phyloP scores from a whole-genome alignment of 371 early-diverging fungal genomes.

The Nematocida displodere region DNA sequence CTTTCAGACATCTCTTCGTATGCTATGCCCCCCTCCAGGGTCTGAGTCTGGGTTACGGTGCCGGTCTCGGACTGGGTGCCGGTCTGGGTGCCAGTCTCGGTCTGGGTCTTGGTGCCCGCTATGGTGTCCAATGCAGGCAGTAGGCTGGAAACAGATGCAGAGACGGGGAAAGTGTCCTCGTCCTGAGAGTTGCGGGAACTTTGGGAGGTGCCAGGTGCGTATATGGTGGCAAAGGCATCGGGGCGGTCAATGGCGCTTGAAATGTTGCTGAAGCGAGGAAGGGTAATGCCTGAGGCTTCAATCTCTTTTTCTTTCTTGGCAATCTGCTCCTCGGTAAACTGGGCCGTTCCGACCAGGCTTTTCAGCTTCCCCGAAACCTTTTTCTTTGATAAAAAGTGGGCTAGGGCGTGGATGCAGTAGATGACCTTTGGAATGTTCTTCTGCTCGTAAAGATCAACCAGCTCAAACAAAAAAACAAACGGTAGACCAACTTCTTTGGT shows the following conservation, averaged over 20 bases:
- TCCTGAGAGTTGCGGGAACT: too few species aligned
- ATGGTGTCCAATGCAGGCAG: neutral
- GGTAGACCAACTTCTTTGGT: conserved; percentile 76
- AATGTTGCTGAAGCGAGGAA: conserved; percentile 58
- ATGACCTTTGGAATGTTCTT: conserved; percentile 98
- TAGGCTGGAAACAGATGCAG: neutral
- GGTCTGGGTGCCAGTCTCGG: neutral
- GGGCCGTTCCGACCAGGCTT: conserved; percentile 42
- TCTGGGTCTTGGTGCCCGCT: neutral
- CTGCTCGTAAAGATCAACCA: conserved; percentile 92
- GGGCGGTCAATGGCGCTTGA: neutral
- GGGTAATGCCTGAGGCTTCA: conserved; percentile 42
- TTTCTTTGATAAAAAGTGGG: conserved; percentile 66
- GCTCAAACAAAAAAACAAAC: conserved; percentile 84
- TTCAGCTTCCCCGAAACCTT: conserved; percentile 52
- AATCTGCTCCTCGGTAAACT: conserved; percentile 58
- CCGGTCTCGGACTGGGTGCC: neutral
- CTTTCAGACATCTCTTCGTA: neutral
- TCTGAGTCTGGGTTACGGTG: neutral
- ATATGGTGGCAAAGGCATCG: neutral
- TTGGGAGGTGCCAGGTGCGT: neutral
- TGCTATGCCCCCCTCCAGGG: neutral
- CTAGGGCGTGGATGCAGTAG: conserved; percentile 95
- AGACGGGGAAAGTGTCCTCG: neutral
- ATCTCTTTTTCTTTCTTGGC: conserved; percentile 58